Evolutionary conservation across 805 yeast genomes (phyloP).

Genomic region (Komagataella pastoris): DNA sequence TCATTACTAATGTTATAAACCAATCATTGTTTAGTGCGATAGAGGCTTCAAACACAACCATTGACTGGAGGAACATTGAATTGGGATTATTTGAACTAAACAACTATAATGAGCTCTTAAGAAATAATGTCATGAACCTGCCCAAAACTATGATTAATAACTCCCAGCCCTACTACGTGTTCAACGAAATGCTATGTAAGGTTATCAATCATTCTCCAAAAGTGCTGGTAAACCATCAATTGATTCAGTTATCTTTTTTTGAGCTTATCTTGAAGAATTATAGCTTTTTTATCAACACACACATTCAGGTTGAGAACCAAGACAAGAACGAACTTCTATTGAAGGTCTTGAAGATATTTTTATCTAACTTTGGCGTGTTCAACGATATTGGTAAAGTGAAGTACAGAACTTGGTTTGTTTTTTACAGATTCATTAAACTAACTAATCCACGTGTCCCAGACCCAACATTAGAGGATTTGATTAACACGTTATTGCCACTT

Average conservation of each 20-base stretch:
- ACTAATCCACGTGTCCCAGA: conserved; percentile 54
- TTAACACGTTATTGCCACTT: conserved; percentile 48
- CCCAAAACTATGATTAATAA: conserved; percentile 52
- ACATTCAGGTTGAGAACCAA: conserved; percentile 23
- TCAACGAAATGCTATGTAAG: conserved; percentile 47
- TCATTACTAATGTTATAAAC: conserved; percentile 33
- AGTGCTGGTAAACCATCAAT: conserved; percentile 55
- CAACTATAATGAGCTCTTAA: conserved; percentile 66
- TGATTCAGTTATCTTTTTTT: conserved; percentile 69
- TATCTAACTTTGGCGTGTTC: conserved; percentile 73
- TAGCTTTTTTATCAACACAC: conserved; percentile 35
- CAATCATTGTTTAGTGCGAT: conserved; percentile 16
- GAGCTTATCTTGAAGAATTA: conserved; percentile 78
- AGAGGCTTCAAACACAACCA: conserved; percentile 4
- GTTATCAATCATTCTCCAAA: conserved; percentile 19
- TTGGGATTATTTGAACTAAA: conserved; percentile 76
- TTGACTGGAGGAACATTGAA: conserved; percentile 74
- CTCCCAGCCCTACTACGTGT: conserved; percentile 50
- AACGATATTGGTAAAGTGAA: conserved; percentile 63
- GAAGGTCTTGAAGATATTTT: conserved; percentile 63
- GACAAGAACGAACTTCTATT: conserved; percentile 37
- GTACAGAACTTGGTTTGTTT: conserved; percentile 81
- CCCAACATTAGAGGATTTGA: conserved; percentile 36
- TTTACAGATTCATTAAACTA: conserved; percentile 67
- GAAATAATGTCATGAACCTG: conserved; percentile 62